A percentile compares a stretch with the other conserved stretches of the same genome.
Evolutionary conservation across 768 basidiomycete genomes (phyloP).

Genomic region (Lyophyllum semitale): DNA sequence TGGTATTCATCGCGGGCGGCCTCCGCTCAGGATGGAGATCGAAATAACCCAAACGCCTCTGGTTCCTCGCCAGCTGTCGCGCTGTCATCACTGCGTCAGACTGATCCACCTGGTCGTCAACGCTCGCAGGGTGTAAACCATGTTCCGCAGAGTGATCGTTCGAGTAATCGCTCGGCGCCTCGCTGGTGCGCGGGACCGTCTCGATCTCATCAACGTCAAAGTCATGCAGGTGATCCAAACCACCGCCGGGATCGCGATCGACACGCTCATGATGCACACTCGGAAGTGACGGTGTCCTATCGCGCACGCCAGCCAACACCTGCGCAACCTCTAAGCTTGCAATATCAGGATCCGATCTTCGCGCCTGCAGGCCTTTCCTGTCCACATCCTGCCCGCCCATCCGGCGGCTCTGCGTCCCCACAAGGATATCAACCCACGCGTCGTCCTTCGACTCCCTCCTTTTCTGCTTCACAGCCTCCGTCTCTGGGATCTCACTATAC

Average conservation of each 20-base stretch:
- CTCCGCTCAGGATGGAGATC: constrained; percentile 78
- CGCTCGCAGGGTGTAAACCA: constrained; percentile 5
- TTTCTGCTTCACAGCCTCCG: constrained; percentile 45
- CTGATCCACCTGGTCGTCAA: constrained; percentile 19
- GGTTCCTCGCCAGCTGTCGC: constrained; percentile 33
- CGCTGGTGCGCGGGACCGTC: constrained; percentile 41
- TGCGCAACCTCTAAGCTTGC: constrained; percentile 74
- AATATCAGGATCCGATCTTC: constrained; percentile 61
- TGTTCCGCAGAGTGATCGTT: constrained; percentile 22
- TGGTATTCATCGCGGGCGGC: constrained; percentile 30
- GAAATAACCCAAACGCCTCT: constrained; percentile 68
- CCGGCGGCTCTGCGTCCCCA: constrained; percentile 55
- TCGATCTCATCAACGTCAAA: constrained; percentile 53
- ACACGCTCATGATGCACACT: constrained; percentile 35
- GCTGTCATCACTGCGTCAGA: constrained; percentile 21
- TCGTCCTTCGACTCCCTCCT: constrained; percentile 61
- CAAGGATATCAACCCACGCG: constrained; percentile 88
- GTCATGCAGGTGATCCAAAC: constrained; percentile 40
- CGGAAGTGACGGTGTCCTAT: constrained; percentile 35
- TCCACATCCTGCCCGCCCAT: constrained; percentile 58
- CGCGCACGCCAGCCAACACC: constrained; percentile 62
- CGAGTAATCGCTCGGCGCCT: constrained; percentile 25
- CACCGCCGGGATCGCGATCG: constrained; percentile 32
- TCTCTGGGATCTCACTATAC: constrained; percentile 35
- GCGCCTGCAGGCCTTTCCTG: constrained; percentile 19